Base-by-base conservation (phyloP, 176 grass and related monocot species). In the Carex myosuroides region DNA sequence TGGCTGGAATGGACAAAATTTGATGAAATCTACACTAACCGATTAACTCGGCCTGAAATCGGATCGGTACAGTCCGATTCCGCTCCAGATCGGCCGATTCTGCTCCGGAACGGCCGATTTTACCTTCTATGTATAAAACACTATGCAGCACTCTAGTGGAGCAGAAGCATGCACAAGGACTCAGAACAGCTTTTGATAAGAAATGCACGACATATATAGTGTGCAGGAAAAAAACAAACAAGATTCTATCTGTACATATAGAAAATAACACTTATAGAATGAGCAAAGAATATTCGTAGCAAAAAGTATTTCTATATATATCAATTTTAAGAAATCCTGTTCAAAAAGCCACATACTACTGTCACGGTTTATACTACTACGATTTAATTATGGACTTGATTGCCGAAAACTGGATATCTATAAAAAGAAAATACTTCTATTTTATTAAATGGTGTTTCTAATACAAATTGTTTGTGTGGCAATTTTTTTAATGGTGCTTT, bases 141-240 rank as follows among this genome's bases (percentile, higher is more conserved):
- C 46, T 73, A 11, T 76, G 17, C 11, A 6, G 12, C 57, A 79
- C 13, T 58, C 22, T 55, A 21, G 57, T 81, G 79, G 79, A 81
- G 79, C 79, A 81, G 79, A 81, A 63, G 79, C 79, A 81, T 81
- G 79, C 79, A 63, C 52, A 44, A 42, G 57, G 57, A 44, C 22
- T 81, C 57, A 81, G 57, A 63, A 61, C 17, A 63, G 57, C 55
- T 81, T 39, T 63, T 41, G 29, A 39, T 46, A 22, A 59, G 59
- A 61, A 81, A 81, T 61, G 57, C 54, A 21, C 44, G 48, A 33
- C 62, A 61, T 39, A 39, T 39, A 39, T 20, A 60, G 14, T 80
- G 33, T 35, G 18, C 17, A 80, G 9, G 9, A 6, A 48, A 74
- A 72, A 26, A 74, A 62, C 17, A 62, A 21, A 62, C 6, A 21